Evolutionary conservation across 495 filamentous ascomycete species (phyloP), one percentile per base, ranked within the genome.

Genomic region (Daldinia vernicosa): DNA sequence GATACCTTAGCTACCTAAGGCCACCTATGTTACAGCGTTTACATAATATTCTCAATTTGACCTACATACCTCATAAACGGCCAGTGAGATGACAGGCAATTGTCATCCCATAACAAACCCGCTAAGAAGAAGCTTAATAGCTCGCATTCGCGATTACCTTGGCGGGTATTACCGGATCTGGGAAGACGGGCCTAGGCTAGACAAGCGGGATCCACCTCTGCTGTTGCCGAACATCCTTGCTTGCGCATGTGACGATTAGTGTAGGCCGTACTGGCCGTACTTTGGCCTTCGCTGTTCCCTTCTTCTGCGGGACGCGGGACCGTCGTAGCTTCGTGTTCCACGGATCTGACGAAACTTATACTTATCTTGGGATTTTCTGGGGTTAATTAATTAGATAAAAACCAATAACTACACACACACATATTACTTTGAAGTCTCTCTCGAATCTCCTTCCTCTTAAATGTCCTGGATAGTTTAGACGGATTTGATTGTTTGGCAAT

Each of bases 111-210:
- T 35, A 35, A 35, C 33, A 35, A 35, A 35, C 33, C 11, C 12
- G 17, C 19, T 33, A 32, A 47, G 28, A 22, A 40, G 17, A 6
- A 8, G 6, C 43, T 15, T 9, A 32, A 17, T 26, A 32, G 54
- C 59, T 76, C 71, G 74, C 71, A 72, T 72, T 76, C 71, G 68
- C 65, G 24, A 67, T 58, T 33, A 26, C 33, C 39, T 65, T 62
- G 66, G 56, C 60, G 43, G 39, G 55, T 26, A 27, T 56, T 67
- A 19, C 71, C 54, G 58, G 58, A 70, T 74, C 58, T 70, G 57
- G 67, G 53, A 63, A 60, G 43, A 52, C 19, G 55, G 60, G 43
- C 66, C 70, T 64, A 67, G 71, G 67, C 53, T 60, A n/a, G 55
- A 65, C 60, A 64, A 6, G 64, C 50, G 47, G 14, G 50, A n/a